Evolutionary conservation across 371 early-diverging fungal species (phyloP), one percentile per base, ranked within the genome.

Genomic region (Scutellospora calospora): DNA sequence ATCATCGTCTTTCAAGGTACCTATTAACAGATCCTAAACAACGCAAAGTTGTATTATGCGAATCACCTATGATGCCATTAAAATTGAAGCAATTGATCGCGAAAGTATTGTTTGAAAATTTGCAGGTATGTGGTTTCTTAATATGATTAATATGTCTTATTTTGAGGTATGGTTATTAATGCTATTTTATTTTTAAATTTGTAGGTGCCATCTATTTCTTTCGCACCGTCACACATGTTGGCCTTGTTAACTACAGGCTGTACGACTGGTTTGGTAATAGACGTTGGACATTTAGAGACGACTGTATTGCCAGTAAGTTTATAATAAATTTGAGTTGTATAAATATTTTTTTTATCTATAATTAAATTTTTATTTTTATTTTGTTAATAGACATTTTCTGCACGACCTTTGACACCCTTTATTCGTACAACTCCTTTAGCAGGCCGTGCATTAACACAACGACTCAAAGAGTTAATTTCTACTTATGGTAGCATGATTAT

Each of bases 11-110:
- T 38, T 76, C 76, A 72, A 92, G 92, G 27, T 86, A 93, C 31
- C 86, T 97, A 59, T 83, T 97, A 80, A 91, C 94, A 18, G 97
- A 97, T 84, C 91, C 97, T 4, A 94, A 94, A 83, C 89, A 93
- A 60, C 90, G 95, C 54, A 96, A 95, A 84, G 96, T 97, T n/a
- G 91, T 95, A 35, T 79, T 97, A 33, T 94, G 93, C 57, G 97
- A 97, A 83, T 90, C 94, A 0, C 91, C 94, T 1, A 82, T 95
- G 81, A 83, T 93, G 51, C 96, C 96, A 0, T 80, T 93, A 20
- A 87, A 86, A n/a, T 79, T 96, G n/a, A 95, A 95, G 81, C 87
- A 90, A 65, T 85, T 90, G 16, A 87, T 96, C 74, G 93, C 92
- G 0, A 89, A 87, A 54, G 88, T 95, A 27, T 83, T 97, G 25